Evolutionary conservation across 345 rosid genomes (phyloP).

Genomic region (Tarenaya hassleriana): DNA sequence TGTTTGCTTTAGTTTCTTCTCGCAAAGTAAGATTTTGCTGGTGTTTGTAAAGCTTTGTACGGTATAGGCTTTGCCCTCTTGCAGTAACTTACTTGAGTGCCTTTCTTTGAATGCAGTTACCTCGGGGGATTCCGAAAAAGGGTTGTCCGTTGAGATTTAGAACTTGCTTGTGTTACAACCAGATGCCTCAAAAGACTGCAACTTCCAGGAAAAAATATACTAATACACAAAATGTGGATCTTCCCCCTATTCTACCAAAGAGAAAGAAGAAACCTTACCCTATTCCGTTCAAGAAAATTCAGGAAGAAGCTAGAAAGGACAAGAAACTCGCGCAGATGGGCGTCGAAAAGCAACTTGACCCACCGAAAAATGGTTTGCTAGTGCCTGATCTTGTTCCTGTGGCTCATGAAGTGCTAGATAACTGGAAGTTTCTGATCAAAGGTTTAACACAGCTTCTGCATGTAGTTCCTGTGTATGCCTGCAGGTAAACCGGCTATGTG

Average conservation of each 20-base stretch:
- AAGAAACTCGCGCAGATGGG: slow-evolving; percentile 79
- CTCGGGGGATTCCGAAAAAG: slow-evolving; percentile 19
- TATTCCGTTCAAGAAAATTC: slow-evolving; percentile 60
- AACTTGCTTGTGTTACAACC: slow-evolving; percentile 36
- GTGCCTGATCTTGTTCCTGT: slow-evolving; percentile 66
- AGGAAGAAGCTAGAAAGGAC: slow-evolving; percentile 47
- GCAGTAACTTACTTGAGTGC: not conserved
- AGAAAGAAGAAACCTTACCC: slow-evolving; percentile 85
- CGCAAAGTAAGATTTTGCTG: too few species aligned
- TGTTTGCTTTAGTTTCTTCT: too few species aligned
- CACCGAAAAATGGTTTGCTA: slow-evolving; percentile 80
- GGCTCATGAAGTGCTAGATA: slow-evolving; percentile 61
- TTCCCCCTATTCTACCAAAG: slow-evolving; percentile 65
- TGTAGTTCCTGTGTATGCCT: slow-evolving; percentile 64
- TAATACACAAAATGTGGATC: slow-evolving; percentile 65
- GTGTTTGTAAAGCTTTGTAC: too few species aligned
- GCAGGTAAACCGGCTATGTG: slow-evolving; percentile 39
- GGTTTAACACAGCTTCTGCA: slow-evolving; percentile 78
- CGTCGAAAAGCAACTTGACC: slow-evolving; percentile 67
- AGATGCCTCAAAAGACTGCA: slow-evolving; percentile 27
- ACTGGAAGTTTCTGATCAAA: slow-evolving; percentile 73
- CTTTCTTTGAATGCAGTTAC: slow-evolving; percentile 33
- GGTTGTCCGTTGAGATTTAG: slow-evolving; percentile 23
- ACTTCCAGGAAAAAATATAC: slow-evolving; percentile 25
- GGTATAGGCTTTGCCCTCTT: too few species aligned